phyloP scores from a whole-genome alignment of 306 rosid genomes.

The Hippophae tibetana region DNA sequence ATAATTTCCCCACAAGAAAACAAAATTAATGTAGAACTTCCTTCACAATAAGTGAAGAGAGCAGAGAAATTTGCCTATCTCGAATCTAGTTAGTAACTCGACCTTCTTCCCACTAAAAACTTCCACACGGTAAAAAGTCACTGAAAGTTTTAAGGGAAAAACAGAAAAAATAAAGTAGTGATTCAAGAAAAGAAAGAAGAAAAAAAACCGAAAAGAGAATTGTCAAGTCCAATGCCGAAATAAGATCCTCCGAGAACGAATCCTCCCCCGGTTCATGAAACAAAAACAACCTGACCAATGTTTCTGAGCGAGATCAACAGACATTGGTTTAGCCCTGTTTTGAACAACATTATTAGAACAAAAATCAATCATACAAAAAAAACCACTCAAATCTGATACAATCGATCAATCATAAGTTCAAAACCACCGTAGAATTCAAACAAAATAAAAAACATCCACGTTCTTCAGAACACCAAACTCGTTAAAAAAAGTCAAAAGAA shows the following conservation, averaged over 20 bases:
- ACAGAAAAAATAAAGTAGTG: neutral
- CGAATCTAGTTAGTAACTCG: neutral
- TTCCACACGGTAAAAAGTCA: neutral
- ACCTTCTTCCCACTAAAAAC: conserved; percentile 3
- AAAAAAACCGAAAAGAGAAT: neutral
- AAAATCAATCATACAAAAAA: neutral
- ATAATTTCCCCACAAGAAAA: conserved; percentile 8
- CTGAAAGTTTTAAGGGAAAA: neutral
- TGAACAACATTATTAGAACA: conserved; percentile 5
- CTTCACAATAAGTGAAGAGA: neutral
- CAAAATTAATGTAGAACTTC: neutral
- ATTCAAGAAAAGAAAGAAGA: neutral
- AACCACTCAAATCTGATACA: neutral
- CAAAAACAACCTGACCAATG: conserved; percentile 14
- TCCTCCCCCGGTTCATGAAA: conserved; percentile 36
- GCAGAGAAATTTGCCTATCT: neutral
- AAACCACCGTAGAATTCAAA: neutral
- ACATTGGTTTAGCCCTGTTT: conserved; percentile 35
- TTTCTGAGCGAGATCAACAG: conserved; percentile 30
- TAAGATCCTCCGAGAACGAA: conserved; percentile 30
- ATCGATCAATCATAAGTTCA: neutral
- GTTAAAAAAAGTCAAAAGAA: neutral
- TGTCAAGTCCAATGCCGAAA: conserved; percentile 53
- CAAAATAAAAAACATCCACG: neutral
- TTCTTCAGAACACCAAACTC: neutral